These are phyloP conservation scores for Collybia nuda DNA, from an alignment of 768 basidiomycete species.

Conservation along the genomic window DNA sequence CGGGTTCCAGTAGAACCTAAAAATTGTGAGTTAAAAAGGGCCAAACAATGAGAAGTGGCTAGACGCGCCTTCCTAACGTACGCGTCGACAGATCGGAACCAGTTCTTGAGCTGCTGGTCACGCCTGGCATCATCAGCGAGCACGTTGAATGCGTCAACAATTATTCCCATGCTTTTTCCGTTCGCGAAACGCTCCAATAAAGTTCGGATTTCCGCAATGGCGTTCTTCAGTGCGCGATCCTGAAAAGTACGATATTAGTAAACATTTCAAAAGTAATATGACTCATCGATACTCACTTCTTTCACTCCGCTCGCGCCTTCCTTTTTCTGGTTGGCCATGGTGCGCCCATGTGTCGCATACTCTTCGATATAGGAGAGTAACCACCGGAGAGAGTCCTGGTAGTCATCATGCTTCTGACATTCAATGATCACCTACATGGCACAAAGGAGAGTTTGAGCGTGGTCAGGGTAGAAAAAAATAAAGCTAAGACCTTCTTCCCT, in stretches of 20 bases:
- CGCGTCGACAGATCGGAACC: conserved; percentile 64
- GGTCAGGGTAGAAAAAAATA: not conserved
- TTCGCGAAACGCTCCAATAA: conserved; percentile 93
- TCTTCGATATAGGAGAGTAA: conserved; percentile 61
- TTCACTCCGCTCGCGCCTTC: conserved; percentile 18
- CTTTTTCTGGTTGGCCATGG: conserved; percentile 16
- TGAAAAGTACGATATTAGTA: conserved; percentile 13
- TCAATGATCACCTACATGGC: conserved; percentile 69
- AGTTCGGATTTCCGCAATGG: conserved; percentile 66
- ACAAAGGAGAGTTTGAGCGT: not conserved
- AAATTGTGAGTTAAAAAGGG: not conserved
- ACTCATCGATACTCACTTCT: conserved; percentile 21
- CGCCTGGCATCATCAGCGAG: conserved; percentile 73
- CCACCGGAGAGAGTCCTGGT: conserved; percentile 81
- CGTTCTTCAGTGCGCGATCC: conserved; percentile 56
- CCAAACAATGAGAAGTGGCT: not conserved
- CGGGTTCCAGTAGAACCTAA: conserved; percentile 73
- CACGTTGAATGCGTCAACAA: conserved; percentile 68
- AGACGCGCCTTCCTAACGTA: conserved; percentile 63
- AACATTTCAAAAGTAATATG: not conserved
- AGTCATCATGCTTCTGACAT: conserved; percentile 90
- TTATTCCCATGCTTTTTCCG: conserved; percentile 58
- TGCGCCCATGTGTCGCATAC: conserved; percentile 54
- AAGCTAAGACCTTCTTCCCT: conserved; percentile 73
- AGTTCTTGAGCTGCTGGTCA: conserved; percentile 72